Conservation (phyloP, 169 alveolate genomes). For the Pseudocohnilembus persalinus region DNA sequence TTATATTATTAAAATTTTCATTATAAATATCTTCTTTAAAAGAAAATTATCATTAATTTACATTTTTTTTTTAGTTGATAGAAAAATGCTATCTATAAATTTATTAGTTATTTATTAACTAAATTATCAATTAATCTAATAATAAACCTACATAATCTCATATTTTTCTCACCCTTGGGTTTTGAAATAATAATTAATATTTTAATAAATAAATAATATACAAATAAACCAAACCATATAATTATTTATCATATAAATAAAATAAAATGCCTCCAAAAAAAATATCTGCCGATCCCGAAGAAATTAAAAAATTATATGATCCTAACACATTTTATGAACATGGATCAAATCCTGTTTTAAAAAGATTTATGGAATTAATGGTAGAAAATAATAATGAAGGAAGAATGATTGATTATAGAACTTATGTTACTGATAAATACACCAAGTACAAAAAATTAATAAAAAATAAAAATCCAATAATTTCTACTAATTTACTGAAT, state of each 20-base stretch:
- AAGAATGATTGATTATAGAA: slow-evolving; percentile 19
- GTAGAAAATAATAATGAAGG: slow-evolving; percentile 25
- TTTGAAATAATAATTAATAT: no score
- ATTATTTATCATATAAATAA: not conserved
- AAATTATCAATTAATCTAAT: not conserved
- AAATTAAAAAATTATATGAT: slow-evolving; percentile 29
- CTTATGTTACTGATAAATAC: slow-evolving; percentile 19
- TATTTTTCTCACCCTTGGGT: not conserved
- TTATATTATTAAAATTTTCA: no score
- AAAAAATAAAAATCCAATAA: no score
- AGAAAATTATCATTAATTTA: no score
- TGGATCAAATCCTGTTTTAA: slow-evolving; percentile 24
- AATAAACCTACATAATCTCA: not conserved
- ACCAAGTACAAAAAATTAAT: slow-evolving; percentile 20
- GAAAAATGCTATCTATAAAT: no score
- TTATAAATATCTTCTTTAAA: no score
- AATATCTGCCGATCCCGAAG: slow-evolving; percentile 18
- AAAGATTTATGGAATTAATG: slow-evolving; percentile 11
- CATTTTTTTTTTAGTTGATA: no score
- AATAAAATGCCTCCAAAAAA: not conserved
- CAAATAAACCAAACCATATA: not conserved
- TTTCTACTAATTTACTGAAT: no score
- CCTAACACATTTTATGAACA: slow-evolving; percentile 17
- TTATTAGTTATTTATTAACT: no score
- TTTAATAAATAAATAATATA: no score